Percentiles rank a stretch among this genome's conserved stretches.
Evolutionary conservation across 1,284 basidiomycete genomes (phyloP).

Genomic region (Calocybe gambosa): DNA sequence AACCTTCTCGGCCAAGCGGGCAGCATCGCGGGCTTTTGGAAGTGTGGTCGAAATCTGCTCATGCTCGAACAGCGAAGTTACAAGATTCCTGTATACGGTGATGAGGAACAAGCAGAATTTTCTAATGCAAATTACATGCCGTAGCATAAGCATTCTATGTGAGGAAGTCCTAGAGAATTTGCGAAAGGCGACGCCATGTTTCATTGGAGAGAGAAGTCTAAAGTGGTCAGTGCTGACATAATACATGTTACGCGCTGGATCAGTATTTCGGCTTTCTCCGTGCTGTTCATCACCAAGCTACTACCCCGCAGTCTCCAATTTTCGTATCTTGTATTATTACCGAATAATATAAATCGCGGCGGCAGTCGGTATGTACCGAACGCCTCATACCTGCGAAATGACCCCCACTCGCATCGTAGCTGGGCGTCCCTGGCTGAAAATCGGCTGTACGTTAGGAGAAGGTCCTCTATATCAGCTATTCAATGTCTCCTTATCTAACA

Average conservation of each 20-base stretch:
- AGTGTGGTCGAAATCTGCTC: constrained; percentile 96
- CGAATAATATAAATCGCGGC: background rate
- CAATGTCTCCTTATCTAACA: constrained; percentile 8
- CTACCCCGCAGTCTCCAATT: too few relatives aligned
- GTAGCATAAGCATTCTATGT: constrained; percentile 82
- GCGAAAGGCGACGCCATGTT: constrained; percentile 86
- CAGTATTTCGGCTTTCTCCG: constrained; percentile 25
- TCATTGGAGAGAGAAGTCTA: constrained; percentile 47
- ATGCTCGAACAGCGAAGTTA: constrained; percentile 92
- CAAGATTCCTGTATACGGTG: constrained; percentile 67
- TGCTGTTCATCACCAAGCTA: constrained; percentile 3
- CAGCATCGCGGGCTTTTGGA: constrained; percentile 92
- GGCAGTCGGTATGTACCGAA: background rate
- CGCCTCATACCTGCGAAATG: constrained; percentile 7
- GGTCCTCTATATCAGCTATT: constrained; percentile 30
- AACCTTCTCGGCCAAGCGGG: constrained; percentile 91
- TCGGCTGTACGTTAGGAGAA: constrained; percentile 61
- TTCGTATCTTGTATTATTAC: constrained; percentile 1
- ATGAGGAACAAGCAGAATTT: constrained; percentile 8
- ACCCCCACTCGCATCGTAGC: constrained; percentile 27
- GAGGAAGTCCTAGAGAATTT: constrained; percentile 85
- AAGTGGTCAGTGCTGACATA: background rate
- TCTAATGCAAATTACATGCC: constrained; percentile 38
- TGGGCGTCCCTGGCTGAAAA: constrained; percentile 41
- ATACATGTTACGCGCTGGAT: constrained; percentile 12